A percentile compares a stretch with the other conserved stretches of the same genome.
Conservation (phyloP, 345 rosid species). For the Brassica incana region DNA sequence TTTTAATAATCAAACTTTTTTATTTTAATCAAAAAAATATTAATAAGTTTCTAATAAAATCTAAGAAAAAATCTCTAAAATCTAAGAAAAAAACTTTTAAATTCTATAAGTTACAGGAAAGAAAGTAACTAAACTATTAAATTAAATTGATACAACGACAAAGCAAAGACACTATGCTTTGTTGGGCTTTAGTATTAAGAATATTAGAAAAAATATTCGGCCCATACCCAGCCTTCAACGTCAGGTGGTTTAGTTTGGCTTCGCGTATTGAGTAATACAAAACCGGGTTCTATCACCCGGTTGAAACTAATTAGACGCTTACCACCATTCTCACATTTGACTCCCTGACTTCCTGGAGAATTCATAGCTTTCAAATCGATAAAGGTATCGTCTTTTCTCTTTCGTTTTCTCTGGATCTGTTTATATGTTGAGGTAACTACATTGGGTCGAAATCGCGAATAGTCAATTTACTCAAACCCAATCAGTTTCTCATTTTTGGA, state of each 20-base stretch:
- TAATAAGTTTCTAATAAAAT: too few relatives aligned
- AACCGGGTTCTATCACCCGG: not conserved
- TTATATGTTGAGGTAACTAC: not conserved
- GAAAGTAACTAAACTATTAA: too few relatives aligned
- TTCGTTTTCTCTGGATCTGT: not conserved
- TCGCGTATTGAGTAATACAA: not conserved
- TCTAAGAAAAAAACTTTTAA: too few relatives aligned
- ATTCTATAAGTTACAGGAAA: too few relatives aligned
- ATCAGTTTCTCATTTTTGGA: not conserved
- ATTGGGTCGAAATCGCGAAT: not conserved
- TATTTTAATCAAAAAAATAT: too few relatives aligned
- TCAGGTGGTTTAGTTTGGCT: not conserved
- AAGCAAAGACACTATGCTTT: not conserved
- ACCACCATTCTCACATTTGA: not conserved
- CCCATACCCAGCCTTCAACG: not conserved
- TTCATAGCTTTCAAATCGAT: not conserved
- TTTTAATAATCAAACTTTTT: too few relatives aligned
- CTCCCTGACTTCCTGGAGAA: not conserved
- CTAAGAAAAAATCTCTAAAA: too few relatives aligned
- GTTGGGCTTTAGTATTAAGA: not conserved
- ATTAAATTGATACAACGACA: not conserved
- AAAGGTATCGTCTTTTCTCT: conserved; percentile 7
- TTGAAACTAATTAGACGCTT: not conserved
- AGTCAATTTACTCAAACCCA: not conserved
- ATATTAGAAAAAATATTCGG: not conserved